Evolutionary conservation across 73 alveolate species (phyloP).

Genomic region (Paraurostyla sp.): DNA sequence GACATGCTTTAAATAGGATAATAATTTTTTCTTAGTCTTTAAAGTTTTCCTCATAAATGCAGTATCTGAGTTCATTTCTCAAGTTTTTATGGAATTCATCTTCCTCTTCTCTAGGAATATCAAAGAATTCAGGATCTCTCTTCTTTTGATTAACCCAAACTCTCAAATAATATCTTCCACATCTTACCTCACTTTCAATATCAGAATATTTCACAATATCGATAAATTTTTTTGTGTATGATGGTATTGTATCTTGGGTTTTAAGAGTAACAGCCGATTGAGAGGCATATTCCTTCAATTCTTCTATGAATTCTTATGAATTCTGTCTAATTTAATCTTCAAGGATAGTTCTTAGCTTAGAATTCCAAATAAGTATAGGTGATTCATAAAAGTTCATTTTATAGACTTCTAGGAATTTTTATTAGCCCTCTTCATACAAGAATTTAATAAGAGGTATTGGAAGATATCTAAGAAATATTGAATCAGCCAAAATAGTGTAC

Average conservation of each 20-base stretch:
- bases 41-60: slow-evolving; percentile 56
- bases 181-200: slow-evolving; percentile 68
- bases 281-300: slow-evolving; percentile 1
- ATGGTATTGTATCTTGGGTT: slow-evolving; percentile 19
- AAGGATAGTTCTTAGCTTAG: slow-evolving; percentile 41
- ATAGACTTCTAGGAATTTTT: slow-evolving; percentile 61
- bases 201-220: slow-evolving; percentile 37
- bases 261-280: neutral
- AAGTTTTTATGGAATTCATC: slow-evolving; percentile 43
- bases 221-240: slow-evolving; percentile 24
- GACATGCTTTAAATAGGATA: slow-evolving; percentile 42
- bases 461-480: slow-evolving; percentile 49
- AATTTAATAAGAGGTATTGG: slow-evolving; percentile 59
- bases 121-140: slow-evolving; percentile 17
- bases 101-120: slow-evolving; percentile 64
- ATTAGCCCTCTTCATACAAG: slow-evolving; percentile 34
- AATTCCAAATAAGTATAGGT: slow-evolving; percentile 62
- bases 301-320: slow-evolving; percentile 3
- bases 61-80: slow-evolving; percentile 7
- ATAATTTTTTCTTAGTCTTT: slow-evolving; percentile 29
- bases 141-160: slow-evolving; percentile 65
- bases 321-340: neutral
- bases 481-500: slow-evolving; percentile 17
- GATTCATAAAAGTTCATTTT: slow-evolving; percentile 46
- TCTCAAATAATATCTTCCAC: slow-evolving; percentile 66